These are phyloP conservation scores for Cystobasidium tubakii DNA, from an alignment of 768 basidiomycete genomes.

Conservation along the genomic window DNA sequence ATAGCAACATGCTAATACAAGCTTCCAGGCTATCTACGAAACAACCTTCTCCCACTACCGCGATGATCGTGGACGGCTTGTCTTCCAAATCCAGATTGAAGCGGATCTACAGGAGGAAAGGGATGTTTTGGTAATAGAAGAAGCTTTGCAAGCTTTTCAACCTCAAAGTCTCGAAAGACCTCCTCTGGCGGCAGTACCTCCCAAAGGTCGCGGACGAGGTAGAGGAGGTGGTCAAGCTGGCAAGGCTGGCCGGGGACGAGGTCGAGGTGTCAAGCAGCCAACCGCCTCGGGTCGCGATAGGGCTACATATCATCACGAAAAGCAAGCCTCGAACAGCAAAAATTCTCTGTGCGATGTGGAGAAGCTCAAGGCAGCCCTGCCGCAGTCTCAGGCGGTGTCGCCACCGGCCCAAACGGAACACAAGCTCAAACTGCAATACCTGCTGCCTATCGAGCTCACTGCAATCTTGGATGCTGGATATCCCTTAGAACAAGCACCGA, in stretches of 20 bases:
- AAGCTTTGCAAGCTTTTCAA: slow-evolving; percentile 11
- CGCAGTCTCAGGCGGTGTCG: neutral
- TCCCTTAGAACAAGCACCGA: slow-evolving; percentile 21
- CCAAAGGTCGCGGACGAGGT: neutral
- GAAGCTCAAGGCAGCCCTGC: neutral
- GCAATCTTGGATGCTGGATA: slow-evolving; percentile 1
- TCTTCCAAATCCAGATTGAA: slow-evolving; percentile 3
- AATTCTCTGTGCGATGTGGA: neutral
- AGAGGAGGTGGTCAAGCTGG: neutral
- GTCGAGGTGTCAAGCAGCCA: neutral
- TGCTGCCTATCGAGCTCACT: slow-evolving; percentile 18
- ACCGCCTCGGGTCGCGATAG: neutral
- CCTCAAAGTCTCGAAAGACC: neutral
- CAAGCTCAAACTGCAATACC: slow-evolving; percentile 15
- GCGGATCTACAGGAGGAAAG: slow-evolving; percentile 2
- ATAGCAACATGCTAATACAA: neutral
- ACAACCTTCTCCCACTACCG: neutral
- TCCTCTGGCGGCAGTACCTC: neutral
- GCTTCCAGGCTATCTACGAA: slow-evolving; percentile 32
- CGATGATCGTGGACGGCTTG: slow-evolving; percentile 11
- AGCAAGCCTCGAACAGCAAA: neutral
- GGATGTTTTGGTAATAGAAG: neutral
- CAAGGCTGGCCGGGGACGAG: neutral
- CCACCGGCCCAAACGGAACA: slow-evolving; percentile 6
- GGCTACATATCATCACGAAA: neutral